Percentiles rank a stretch among this genome's conserved stretches.
Evolutionary conservation across 176 grass and related monocot species (phyloP).

Genomic region (Triticum timopheevii): DNA sequence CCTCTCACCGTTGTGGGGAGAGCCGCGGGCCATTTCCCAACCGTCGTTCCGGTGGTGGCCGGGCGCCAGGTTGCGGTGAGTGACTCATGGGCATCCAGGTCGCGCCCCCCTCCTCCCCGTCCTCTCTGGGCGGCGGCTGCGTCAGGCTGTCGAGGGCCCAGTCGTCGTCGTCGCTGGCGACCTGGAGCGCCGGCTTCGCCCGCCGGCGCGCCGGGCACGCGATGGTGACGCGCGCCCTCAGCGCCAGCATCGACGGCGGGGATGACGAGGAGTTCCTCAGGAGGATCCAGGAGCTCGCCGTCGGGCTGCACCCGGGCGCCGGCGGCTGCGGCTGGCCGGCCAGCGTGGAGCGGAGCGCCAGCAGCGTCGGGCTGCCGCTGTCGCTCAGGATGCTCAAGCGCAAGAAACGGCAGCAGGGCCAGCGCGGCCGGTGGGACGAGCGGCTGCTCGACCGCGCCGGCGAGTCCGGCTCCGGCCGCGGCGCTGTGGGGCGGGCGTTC

Average conservation of each 20-base stretch:
- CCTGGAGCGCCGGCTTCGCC: slow-evolving; percentile 4
- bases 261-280: slow-evolving; percentile 58
- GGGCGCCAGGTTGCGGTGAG: slow-evolving; percentile 28
- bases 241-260: slow-evolving; percentile 54
- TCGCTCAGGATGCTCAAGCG: slow-evolving; percentile 87
- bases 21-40: slow-evolving; percentile 41
- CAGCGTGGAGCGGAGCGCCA: slow-evolving; percentile 65
- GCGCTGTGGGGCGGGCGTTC: slow-evolving; percentile 76
- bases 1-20: slow-evolving; percentile 33
- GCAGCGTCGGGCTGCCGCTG: slow-evolving; percentile 63
- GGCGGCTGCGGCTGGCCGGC: slow-evolving; percentile 45
- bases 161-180: slow-evolving; percentile 49
- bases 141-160: slow-evolving; percentile 39
- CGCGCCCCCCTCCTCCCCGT: slow-evolving; percentile 12
- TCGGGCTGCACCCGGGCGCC: slow-evolving; percentile 32
- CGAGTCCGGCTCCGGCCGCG: slow-evolving; percentile 49
- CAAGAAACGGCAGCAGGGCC: slow-evolving; percentile 56
- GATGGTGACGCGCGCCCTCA: slow-evolving; percentile 38
- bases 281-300: slow-evolving; percentile 69
- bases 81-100: slow-evolving; percentile 43
- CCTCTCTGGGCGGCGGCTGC: slow-evolving; percentile 21
- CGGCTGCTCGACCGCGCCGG: slow-evolving; percentile 42
- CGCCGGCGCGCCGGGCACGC: slow-evolving; percentile 5
- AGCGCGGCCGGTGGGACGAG: slow-evolving; percentile 42
- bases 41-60: slow-evolving; percentile 46